Conservation (phyloP, 805 yeast species). For the Kazachstania bromeliacearum region DNA sequence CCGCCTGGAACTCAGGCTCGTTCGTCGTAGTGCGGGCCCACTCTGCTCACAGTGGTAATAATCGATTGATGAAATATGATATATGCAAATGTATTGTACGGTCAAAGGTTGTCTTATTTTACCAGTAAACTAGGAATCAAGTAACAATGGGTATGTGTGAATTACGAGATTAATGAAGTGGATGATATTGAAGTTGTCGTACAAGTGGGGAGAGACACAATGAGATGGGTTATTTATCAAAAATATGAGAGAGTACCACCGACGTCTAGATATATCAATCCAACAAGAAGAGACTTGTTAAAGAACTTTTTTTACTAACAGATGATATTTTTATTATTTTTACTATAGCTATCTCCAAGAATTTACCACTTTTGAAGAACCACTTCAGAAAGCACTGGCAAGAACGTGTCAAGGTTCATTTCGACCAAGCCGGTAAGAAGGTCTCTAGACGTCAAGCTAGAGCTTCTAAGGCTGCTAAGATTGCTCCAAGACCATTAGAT, state of each 20-base stretch:
- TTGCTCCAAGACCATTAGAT: constrained; percentile 98
- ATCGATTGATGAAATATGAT: no score
- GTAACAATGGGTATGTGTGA: constrained; percentile 36
- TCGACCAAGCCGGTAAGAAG: constrained; percentile 99
- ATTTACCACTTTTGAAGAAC: constrained; percentile 97
- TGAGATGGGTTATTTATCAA: neutral
- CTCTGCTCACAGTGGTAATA: no score
- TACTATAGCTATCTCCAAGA: constrained; percentile 86
- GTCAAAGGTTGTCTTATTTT: no score
- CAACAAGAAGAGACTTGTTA: no score
- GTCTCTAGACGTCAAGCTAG: constrained; percentile 93
- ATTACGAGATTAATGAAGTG: neutral
- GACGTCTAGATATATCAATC: no score
- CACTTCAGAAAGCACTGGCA: constrained; percentile 99
- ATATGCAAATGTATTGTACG: no score
- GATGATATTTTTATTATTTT: neutral
- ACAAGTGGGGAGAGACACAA: neutral
- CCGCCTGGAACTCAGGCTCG: no score
- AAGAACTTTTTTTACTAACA: constrained; percentile 4
- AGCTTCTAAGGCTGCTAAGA: constrained; percentile 83
- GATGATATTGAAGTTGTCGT: neutral
- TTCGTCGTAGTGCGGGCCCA: no score
- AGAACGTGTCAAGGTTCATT: constrained; percentile 98
- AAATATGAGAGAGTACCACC: neutral
- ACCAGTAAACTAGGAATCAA: constrained; percentile 22